Evolutionary conservation across 176 grass and related monocot species (phyloP), one percentile per base, ranked within the genome.

Genomic region (Hsuehochloa calcarea): DNA sequence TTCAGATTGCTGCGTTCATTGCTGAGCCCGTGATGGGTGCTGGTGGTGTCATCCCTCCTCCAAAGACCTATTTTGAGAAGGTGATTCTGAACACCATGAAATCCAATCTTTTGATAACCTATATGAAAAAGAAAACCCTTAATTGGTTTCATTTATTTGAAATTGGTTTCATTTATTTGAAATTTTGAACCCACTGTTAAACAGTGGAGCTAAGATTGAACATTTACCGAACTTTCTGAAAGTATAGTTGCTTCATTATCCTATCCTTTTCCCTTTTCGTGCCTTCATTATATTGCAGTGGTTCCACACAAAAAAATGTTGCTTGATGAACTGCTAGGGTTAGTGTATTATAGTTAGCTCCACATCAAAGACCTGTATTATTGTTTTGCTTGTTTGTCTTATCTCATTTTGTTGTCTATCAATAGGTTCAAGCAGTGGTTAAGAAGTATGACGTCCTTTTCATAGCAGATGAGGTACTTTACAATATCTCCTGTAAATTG

Each of bases 391-490:
- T 70, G 70, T 17, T 76, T 14, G 70, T 85, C 10, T 40, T 63
- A 22, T 39, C 19, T 75, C 47, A 59, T 74, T 61, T 49, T 73
- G 3, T 65, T 74, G 52, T 65, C 23, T 88, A 68, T 39, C 47
- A 69, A 81, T 81, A 99, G 96, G 79, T 96, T 72, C 96, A 99
- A 89, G 93, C 86, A 72, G 84, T 99, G 13, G 86, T 99, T 41
- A 96, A 96, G 78, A 99, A 96, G 68, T 99, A 99, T 67, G 93
- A 96, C 84, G 89, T 99, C 86, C 90, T 99, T 88, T 96, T 99
- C 78, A 92, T 96, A 83, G 96, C 92, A 72, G 96, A 99, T 82
- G 96, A 99, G 96, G 96, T 99, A 88, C 22, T 77, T 12, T 76
- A 16, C 62, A 29, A 2, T 63, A 23, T 59, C 29, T 68, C 20